Base-by-base conservation (phyloP, 306 rosid genomes). In the Pterocarpus santalinus region DNA sequence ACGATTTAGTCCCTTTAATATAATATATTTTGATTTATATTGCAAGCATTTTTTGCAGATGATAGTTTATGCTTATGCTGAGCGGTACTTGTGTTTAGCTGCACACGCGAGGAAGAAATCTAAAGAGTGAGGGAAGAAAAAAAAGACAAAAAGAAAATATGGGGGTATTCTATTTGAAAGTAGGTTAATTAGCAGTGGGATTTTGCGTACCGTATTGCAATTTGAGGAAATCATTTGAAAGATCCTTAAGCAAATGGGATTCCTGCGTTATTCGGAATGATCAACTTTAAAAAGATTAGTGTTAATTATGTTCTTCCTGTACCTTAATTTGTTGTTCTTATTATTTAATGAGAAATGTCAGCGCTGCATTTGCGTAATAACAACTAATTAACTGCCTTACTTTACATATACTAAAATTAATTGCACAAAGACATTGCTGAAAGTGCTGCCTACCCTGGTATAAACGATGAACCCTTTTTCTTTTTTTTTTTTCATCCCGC, bases 161-260 rank as follows among this genome's bases (percentile, higher is more conserved):
- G 39, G 39, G 5, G 39, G 5, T 36, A 8, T 35, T 51, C 17
- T 73, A 57, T 57, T 36, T 36, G 52, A 36, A 36, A 14, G 5
- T 16, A 57, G 38, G 28, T 32, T 6, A 36, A 36, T 36, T 28
- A 36, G 52, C 2, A 16, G 53, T 17, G 73, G 34, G 10, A 34
- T 52, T 52, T 79, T 33, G 14, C 35, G 71, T 47, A 22, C 44
- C 22, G 10, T 47, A 41, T 72, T 76, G 77, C 39, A 65, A 79
- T 66, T 73, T 68, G 62, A 81, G 75, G 14, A 75, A 67, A 65
- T 81, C 47, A 9, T 73, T 5, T 28, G 56, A 72, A 55, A 22
- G 55, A 51, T 12, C 14, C 15, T 46, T 30, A 22, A n/a, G 9
- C 16, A 74, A 58, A 52, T 74, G 77, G 63, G 77, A 41, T 38